These are phyloP conservation scores for Mycosphaerella sp. DNA, from an alignment of 2,329 filamentous ascomycete genomes.

Conservation along the genomic window DNA sequence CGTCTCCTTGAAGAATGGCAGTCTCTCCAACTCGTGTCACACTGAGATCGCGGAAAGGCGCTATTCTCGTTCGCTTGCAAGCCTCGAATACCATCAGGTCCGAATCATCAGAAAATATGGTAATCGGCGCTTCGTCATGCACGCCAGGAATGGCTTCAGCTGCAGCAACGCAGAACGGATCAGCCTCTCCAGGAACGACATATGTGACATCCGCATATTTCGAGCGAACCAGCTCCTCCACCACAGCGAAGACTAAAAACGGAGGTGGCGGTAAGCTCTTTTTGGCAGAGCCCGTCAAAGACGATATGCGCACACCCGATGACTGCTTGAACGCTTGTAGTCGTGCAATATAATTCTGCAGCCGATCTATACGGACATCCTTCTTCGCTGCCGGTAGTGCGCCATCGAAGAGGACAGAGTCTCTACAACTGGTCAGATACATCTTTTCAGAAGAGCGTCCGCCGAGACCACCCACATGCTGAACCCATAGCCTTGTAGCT, in stretches of 20 bases:
- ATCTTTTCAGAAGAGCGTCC: too few relatives aligned
- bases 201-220: slow-evolving; percentile 40
- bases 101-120: slow-evolving; percentile 76
- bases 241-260: slow-evolving; percentile 71
- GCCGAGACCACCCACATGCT: slow-evolving; percentile 61
- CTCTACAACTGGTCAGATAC: slow-evolving; percentile 38
- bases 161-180: slow-evolving; percentile 67
- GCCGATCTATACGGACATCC: slow-evolving; percentile 54
- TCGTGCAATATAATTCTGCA: slow-evolving; percentile 52
- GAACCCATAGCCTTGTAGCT: slow-evolving; percentile 51
- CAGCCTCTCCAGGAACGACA: slow-evolving; percentile 78
- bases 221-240: slow-evolving; percentile 59
- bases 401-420: slow-evolving; percentile 79
- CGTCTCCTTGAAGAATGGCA: slow-evolving; percentile 31
- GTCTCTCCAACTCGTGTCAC: slow-evolving; percentile 5
- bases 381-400: slow-evolving; percentile 65
- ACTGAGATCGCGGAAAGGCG: slow-evolving; percentile 63
- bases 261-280: slow-evolving; percentile 49
- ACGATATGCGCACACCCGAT: slow-evolving; percentile 23
- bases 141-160: slow-evolving; percentile 45
- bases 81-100: slow-evolving; percentile 74
- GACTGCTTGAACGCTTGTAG: slow-evolving; percentile 46
- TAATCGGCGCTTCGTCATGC: slow-evolving; percentile 22
- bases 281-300: slow-evolving; percentile 9
- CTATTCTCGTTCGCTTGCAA: slow-evolving; percentile 54